Base-by-base conservation (phyloP, 441 rosid species). In the Corymbia calophylla region DNA sequence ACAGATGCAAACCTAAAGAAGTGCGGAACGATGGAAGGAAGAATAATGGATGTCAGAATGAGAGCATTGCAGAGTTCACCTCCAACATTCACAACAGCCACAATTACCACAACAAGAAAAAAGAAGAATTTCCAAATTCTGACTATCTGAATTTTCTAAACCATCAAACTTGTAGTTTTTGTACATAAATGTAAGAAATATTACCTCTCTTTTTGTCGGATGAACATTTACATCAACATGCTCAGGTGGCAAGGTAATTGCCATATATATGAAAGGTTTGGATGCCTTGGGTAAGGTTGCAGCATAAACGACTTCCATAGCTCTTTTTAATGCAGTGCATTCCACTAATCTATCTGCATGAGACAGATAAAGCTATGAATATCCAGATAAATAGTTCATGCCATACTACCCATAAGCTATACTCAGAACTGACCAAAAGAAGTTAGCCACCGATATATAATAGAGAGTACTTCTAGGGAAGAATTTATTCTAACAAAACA, bases 171-270 rank as follows among this genome's bases (percentile, higher is more conserved):
- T 86, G 64, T 48, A 35, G 19, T 31, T 86, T 86, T 35, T 60
- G 64, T 35, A 27, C 60, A 55, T 39, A 73, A 73, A 73, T 73
- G 16, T 73, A 73, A 39, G 89, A 87, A 90, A 91, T 89, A 48
- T 27, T 90, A 95, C 99, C 99, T 98, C 99, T 94, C 94, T 94
- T 91, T 98, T 98, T 91, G 99, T 96, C 19, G 99, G 99, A 92
- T 98, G 99, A 92, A 97, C 95, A 93, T 98, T 98, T 90, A 98
- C 95, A 91, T 98, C 99, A 92, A 98, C 97, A 93, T 98, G 99
- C 87, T 95, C 98, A 73, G 95, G 92, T 91, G 99, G 99, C 94
- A 98, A 91, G 77, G 90, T 91, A 90, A 98, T 96, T 66, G 99
- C 94, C 98, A 98, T 96, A 88, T 98, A 98, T 66, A 98, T 91